Percentiles rank a stretch among this genome's conserved stretches.
These are phyloP conservation scores for Lasiodiplodia sp. DNA, from an alignment of 2,329 filamentous ascomycete genomes.

Conservation along the genomic window DNA sequence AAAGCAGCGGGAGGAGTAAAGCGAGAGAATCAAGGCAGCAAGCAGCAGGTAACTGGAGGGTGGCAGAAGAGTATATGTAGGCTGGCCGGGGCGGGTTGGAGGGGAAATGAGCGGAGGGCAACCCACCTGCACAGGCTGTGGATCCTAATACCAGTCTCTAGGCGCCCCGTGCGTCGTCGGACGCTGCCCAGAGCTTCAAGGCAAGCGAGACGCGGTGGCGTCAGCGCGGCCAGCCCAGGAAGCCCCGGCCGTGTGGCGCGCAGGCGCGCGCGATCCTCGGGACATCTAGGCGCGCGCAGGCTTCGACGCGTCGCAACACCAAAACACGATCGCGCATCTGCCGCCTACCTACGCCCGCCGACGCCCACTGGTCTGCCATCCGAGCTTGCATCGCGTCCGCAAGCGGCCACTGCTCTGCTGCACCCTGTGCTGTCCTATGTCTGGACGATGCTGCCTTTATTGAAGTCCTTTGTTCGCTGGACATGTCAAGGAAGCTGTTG, in stretches of 20 bases:
- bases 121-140: slow-evolving; percentile 14
- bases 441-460: slow-evolving; percentile 30
- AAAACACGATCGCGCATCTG: slow-evolving; percentile 17
- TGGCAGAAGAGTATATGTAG: slow-evolving; percentile 24
- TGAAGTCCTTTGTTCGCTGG: slow-evolving; percentile 29
- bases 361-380: neutral
- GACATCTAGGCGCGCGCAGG: neutral
- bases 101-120: slow-evolving; percentile 29
- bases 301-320: slow-evolving; percentile 19
- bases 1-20: neutral
- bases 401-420: slow-evolving; percentile 19
- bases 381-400: slow-evolving; percentile 16
- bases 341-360: slow-evolving; percentile 10
- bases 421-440: slow-evolving; percentile 16
- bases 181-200: slow-evolving; percentile 7
- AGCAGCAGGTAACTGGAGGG: slow-evolving; percentile 2
- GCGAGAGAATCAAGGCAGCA: slow-evolving; percentile 2
- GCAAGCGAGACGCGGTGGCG: slow-evolving; percentile 4
- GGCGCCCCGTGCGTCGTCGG: slow-evolving; percentile 13
- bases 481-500: slow-evolving; percentile 29
- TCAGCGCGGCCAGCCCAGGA: neutral
- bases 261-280: neutral
- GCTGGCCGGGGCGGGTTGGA: slow-evolving; percentile 11
- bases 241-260: neutral
- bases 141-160: slow-evolving; percentile 23